These are phyloP conservation scores for Globisporangium perplexum DNA, from an alignment of 352 stramenopile genomes.

Conservation along the genomic window DNA sequence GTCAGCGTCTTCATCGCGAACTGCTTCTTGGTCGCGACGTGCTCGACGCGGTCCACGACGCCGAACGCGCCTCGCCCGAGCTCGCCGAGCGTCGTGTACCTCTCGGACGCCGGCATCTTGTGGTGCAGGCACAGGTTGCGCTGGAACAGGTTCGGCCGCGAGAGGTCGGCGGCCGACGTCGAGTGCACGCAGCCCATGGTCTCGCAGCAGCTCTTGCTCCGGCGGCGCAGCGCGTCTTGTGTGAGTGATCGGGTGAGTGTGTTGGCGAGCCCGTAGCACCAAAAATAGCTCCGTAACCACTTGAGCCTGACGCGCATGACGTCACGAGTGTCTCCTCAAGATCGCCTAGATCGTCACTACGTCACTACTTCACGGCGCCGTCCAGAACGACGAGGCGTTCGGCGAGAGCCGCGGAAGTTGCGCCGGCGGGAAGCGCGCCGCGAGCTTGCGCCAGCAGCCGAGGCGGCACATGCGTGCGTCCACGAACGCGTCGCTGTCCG, in stretches of 20 bases:
- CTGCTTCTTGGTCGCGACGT: slow-evolving; percentile 53
- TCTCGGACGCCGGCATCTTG: slow-evolving; percentile 35
- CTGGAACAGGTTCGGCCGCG: slow-evolving; percentile 68
- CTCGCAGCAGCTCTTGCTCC: neutral
- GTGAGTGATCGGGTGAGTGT: too few species aligned
- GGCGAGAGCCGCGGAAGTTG: slow-evolving; percentile 41
- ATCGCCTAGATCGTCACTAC: too few species aligned
- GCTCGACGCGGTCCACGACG: slow-evolving; percentile 68
- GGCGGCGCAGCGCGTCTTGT: too few species aligned
- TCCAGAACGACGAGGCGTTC: slow-evolving; percentile 62
- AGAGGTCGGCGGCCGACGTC: slow-evolving; percentile 18
- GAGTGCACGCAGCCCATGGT: slow-evolving; percentile 70
- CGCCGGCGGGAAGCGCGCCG: slow-evolving; percentile 21
- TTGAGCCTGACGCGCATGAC: neutral
- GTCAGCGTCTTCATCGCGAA: slow-evolving; percentile 81
- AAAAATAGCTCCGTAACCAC: neutral
- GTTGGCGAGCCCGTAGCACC: too few species aligned
- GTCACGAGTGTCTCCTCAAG: too few species aligned
- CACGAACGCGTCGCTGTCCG: slow-evolving; percentile 20
- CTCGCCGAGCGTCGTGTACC: slow-evolving; percentile 47
- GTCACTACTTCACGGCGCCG: neutral
- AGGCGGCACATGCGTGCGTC: slow-evolving; percentile 56
- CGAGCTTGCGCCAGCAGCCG: slow-evolving; percentile 58
- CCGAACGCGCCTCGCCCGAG: slow-evolving; percentile 70
- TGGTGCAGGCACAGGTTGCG: slow-evolving; percentile 75